Percentiles rank a stretch among this genome's conserved stretches.
phyloP scores from a whole-genome alignment of 108 stramenopile genomes.

The Discostella pseudostelligera region DNA sequence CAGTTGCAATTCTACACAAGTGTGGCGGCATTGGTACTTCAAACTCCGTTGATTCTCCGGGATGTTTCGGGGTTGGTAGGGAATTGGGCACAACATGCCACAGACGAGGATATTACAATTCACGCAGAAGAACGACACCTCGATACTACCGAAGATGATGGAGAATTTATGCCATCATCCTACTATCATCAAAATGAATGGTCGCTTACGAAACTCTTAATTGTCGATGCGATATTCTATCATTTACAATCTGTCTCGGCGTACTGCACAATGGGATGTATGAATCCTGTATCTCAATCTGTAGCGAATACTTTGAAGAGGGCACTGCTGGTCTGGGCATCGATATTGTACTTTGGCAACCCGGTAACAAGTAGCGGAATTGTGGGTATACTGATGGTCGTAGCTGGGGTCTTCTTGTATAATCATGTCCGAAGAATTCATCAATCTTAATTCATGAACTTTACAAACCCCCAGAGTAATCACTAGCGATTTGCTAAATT shows the following conservation, averaged over 20 bases:
- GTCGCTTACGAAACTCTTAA: conserved; percentile 24
- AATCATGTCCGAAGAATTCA: conserved; percentile 44
- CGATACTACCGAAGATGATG: too few relatives aligned
- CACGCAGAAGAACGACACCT: too few relatives aligned
- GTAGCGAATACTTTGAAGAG: conserved; percentile 50
- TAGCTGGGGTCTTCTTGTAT: conserved; percentile 44
- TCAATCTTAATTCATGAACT: conserved; percentile 22
- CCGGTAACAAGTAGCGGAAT: conserved; percentile 36
- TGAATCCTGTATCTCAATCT: conserved; percentile 41
- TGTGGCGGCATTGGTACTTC: conserved; percentile 44
- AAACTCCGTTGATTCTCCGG: conserved; percentile 37
- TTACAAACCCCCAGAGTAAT: too few relatives aligned
- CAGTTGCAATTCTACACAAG: conserved; percentile 52
- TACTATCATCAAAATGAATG: too few relatives aligned
- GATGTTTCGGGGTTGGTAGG: conserved; percentile 17
- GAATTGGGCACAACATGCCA: not conserved
- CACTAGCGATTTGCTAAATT: too few relatives aligned
- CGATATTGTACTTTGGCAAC: conserved; percentile 45
- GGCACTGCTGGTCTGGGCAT: conserved; percentile 40
- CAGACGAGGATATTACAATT: not conserved
- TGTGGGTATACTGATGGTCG: conserved; percentile 43
- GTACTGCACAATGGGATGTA: conserved; percentile 45
- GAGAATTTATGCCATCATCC: not conserved
- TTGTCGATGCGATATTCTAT: conserved; percentile 48
- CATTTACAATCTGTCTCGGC: conserved; percentile 53